Evolutionary conservation across 73 alveolate genomes (phyloP).

Genomic region (Uronychia setigera): DNA sequence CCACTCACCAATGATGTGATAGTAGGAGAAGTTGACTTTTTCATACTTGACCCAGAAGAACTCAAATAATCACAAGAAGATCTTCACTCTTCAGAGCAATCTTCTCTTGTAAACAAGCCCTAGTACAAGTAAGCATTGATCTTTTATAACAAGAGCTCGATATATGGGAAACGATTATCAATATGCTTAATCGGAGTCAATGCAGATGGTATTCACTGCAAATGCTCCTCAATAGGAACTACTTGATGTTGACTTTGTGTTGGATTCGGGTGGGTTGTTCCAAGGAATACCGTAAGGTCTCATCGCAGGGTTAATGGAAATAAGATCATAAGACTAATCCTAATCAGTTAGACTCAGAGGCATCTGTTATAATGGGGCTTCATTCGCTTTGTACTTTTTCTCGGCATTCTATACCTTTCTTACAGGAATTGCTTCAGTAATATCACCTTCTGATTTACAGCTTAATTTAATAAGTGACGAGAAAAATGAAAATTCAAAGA

Average conservation of each 20-base stretch:
- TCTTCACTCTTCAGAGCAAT: too few relatives aligned
- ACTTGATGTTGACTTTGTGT: not conserved
- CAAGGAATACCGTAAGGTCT: too few relatives aligned
- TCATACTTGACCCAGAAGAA: not conserved
- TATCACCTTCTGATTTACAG: too few relatives aligned
- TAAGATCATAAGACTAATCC: too few relatives aligned
- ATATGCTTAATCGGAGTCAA: not conserved
- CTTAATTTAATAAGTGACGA: too few relatives aligned
- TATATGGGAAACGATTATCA: not conserved
- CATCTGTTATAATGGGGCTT: not conserved
- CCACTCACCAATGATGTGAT: conserved; percentile 1
- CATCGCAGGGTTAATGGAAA: too few relatives aligned
- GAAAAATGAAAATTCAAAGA: not conserved
- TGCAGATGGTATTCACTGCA: not conserved
- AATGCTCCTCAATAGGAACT: not conserved
- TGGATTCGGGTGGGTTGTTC: too few relatives aligned
- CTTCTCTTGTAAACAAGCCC: too few relatives aligned
- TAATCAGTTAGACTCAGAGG: not conserved
- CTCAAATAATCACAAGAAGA: too few relatives aligned
- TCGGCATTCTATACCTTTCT: not conserved
- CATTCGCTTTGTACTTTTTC: not conserved
- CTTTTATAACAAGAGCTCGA: too few relatives aligned
- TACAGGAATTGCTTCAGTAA: not conserved
- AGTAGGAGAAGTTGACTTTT: not conserved
- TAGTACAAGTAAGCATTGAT: too few relatives aligned